phyloP scores from a whole-genome alignment of 2,329 filamentous ascomycete genomes.

The Orbilia ellipsospora region DNA sequence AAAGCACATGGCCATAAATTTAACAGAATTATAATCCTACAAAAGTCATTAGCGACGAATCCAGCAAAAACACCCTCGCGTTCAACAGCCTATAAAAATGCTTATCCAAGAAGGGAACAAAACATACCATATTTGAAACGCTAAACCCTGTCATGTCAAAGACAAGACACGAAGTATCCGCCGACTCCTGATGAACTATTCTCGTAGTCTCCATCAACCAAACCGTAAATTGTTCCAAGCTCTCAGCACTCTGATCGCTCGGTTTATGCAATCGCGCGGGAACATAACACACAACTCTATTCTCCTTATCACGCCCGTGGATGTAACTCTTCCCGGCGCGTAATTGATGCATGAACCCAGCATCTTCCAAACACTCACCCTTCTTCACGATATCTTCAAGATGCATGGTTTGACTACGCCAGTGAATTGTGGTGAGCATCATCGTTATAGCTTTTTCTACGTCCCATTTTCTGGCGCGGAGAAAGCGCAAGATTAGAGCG shows the following conservation, averaged over 20 bases:
- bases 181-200: slow-evolving; percentile 78
- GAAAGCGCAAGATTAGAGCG: slow-evolving; percentile 81
- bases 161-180: slow-evolving; percentile 91
- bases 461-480: slow-evolving; percentile 95
- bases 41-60: too few species aligned
- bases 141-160: slow-evolving; percentile 97
- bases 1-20: slow-evolving; percentile 99
- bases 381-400: slow-evolving; percentile 79
- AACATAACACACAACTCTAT: slow-evolving; percentile 87
- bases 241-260: slow-evolving; percentile 83
- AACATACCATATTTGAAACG: slow-evolving; percentile 89
- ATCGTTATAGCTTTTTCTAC: slow-evolving; percentile 94
- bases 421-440: slow-evolving; percentile 92
- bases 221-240: slow-evolving; percentile 88
- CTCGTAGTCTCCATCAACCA: slow-evolving; percentile 93
- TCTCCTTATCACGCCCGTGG: slow-evolving; percentile 84
- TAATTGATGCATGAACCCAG: slow-evolving; percentile 80
- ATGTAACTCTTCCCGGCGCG: slow-evolving; percentile 92
- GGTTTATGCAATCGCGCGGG: slow-evolving; percentile 82
- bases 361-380: slow-evolving; percentile 74
- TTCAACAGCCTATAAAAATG: neutral
- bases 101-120: neutral
- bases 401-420: slow-evolving; percentile 68
- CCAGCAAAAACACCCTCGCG: too few species aligned
- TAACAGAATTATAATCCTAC: slow-evolving; percentile 91